Percentiles rank a stretch among this genome's conserved stretches.
Conservation (phyloP, 352 stramenopile genomes). For the Globisporangium mamillatum region DNA sequence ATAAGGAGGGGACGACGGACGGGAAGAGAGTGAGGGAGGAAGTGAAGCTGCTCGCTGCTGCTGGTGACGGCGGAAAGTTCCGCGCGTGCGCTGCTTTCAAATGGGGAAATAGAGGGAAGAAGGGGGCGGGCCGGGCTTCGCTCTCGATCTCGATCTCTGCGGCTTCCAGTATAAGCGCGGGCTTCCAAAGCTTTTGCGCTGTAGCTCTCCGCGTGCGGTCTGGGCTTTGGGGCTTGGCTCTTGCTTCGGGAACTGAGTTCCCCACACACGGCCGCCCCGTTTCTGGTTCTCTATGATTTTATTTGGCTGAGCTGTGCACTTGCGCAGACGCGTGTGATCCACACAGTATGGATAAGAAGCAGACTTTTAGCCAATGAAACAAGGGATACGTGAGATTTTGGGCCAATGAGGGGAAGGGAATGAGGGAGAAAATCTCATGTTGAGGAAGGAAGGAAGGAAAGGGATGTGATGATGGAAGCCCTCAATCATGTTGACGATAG, state of each 20-base stretch:
- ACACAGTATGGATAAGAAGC: slow-evolving; percentile 5
- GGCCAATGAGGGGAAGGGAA: neutral
- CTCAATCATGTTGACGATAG: neutral
- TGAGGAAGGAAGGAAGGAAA: neutral
- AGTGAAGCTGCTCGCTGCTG: neutral
- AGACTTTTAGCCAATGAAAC: slow-evolving; percentile 1
- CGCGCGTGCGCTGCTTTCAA: slow-evolving; percentile 7
- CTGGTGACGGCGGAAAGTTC: slow-evolving; percentile 13
- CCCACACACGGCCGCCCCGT: slow-evolving; percentile 1
- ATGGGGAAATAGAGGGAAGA: neutral
- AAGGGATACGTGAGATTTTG: neutral
- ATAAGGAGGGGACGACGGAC: neutral
- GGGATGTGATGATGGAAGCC: neutral
- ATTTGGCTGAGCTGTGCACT: slow-evolving; percentile 2
- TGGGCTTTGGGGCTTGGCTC: neutral
- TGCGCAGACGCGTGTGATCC: neutral
- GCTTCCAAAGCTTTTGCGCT: neutral
- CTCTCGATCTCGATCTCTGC: neutral
- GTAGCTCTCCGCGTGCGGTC: neutral
- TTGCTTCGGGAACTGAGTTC: slow-evolving; percentile 11
- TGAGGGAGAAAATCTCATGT: neutral
- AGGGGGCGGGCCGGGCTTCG: neutral
- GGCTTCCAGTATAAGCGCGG: neutral
- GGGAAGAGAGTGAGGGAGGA: neutral
- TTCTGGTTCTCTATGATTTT: slow-evolving; percentile 10